These are phyloP conservation scores for Herpotrichia juniperi DNA, from an alignment of 2,329 filamentous ascomycete species.

Conservation along the genomic window DNA sequence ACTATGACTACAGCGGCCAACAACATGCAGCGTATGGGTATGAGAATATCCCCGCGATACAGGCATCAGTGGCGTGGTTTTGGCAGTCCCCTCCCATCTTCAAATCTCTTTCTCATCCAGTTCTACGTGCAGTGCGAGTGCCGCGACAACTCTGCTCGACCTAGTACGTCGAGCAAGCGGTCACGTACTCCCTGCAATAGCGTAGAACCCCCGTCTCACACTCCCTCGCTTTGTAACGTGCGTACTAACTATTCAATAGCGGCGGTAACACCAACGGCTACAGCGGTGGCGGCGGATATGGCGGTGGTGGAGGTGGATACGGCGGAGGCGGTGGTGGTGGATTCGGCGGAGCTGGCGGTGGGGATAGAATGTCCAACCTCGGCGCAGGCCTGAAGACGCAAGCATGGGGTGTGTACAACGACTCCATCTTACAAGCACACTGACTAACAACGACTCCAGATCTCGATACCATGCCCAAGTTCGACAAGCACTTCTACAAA, in stretches of 20 bases:
- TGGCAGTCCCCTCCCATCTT: slow-evolving; percentile 33
- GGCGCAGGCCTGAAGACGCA: slow-evolving; percentile 87
- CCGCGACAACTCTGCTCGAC: slow-evolving; percentile 27
- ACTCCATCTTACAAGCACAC: neutral
- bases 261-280: slow-evolving; percentile 26
- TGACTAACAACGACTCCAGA: slow-evolving; percentile 61
- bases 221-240: neutral
- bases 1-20: slow-evolving; percentile 51
- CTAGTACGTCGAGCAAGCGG: slow-evolving; percentile 22
- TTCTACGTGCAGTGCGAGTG: slow-evolving; percentile 39
- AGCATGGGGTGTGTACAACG: slow-evolving; percentile 75
- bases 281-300: slow-evolving; percentile 25
- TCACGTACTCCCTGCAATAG: slow-evolving; percentile 32
- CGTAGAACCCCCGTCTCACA: slow-evolving; percentile 35
- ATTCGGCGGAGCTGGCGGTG: slow-evolving; percentile 68
- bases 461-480: slow-evolving; percentile 80
- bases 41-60: slow-evolving; percentile 47
- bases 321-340: slow-evolving; percentile 28
- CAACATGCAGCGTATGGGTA: slow-evolving; percentile 53
- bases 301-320: slow-evolving; percentile 29
- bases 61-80: slow-evolving; percentile 47
- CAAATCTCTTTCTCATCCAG: slow-evolving; percentile 31
- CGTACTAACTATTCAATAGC: slow-evolving; percentile 3
- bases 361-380: slow-evolving; percentile 93
- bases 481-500: slow-evolving; percentile 99